Conservation (phyloP, 345 rosid genomes). For the Populus alba region DNA sequence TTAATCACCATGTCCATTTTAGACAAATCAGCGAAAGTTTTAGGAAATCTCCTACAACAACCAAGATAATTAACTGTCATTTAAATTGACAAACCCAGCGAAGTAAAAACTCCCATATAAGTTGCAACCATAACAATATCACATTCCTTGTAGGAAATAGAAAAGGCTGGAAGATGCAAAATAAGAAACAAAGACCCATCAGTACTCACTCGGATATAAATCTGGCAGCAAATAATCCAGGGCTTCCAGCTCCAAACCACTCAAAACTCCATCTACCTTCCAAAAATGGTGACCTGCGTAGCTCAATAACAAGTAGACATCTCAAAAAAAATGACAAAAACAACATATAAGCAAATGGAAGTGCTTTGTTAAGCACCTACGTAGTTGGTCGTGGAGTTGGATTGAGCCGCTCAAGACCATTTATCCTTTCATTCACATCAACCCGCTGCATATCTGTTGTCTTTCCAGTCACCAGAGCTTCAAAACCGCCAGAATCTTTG, state of each 20-base stretch:
- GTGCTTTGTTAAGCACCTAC: conserved; percentile 40
- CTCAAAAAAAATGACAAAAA: not conserved
- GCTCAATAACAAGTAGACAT: conserved; percentile 49
- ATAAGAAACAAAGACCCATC: not conserved
- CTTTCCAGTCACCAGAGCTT: conserved; percentile 73
- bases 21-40: conserved; percentile 64
- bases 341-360: not conserved
- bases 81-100: not conserved
- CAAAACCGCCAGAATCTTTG: conserved; percentile 91
- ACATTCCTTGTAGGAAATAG: not conserved
- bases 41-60: conserved; percentile 70
- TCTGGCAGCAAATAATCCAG: conserved; percentile 66
- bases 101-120: not conserved
- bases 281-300: conserved; percentile 85
- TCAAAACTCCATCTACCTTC: conserved; percentile 92
- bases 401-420: conserved; percentile 81
- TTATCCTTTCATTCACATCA: conserved; percentile 88
- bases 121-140: not conserved
- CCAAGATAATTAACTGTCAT: conserved; percentile 2
- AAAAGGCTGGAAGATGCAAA: not conserved
- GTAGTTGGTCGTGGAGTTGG: conserved; percentile 91
- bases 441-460: conserved; percentile 66
- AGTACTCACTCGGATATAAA: conserved; percentile 62
- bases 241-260: conserved; percentile 88
- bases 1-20: conserved; percentile 67